These are phyloP conservation scores for Trichothecium sympodiale DNA, from an alignment of 2,329 filamentous ascomycete genomes.

Conservation along the genomic window DNA sequence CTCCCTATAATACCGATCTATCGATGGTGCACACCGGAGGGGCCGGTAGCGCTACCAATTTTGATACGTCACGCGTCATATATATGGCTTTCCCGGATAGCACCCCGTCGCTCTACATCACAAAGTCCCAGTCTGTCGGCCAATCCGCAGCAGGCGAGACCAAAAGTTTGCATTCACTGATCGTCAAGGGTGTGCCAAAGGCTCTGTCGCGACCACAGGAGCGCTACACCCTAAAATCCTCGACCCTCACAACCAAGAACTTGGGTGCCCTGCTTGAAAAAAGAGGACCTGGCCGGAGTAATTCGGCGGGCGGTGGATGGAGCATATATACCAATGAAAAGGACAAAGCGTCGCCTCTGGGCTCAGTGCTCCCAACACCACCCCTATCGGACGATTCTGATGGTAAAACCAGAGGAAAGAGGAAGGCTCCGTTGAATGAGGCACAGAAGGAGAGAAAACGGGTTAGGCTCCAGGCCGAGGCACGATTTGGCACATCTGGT, in stretches of 20 bases:
- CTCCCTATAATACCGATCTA: constrained; percentile 60
- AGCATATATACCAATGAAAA: constrained; percentile 62
- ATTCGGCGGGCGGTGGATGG: constrained; percentile 68
- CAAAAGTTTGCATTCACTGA: constrained; percentile 55
- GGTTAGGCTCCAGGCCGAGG: constrained; percentile 48
- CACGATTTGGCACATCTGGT: constrained; percentile 58
- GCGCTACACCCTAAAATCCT: constrained; percentile 58
- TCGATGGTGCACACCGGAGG: constrained; percentile 13
- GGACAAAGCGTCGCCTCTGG: constrained; percentile 41
- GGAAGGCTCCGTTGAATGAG: constrained; percentile 11
- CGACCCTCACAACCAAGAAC: constrained; percentile 60
- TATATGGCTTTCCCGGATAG: constrained; percentile 77
- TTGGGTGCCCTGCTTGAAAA: constrained; percentile 58
- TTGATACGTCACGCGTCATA: constrained; percentile 59
- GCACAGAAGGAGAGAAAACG: constrained; percentile 35
- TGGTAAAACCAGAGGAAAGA: not conserved
- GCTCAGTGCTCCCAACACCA: constrained; percentile 35
- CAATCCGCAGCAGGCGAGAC: constrained; percentile 36
- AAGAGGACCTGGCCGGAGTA: constrained; percentile 58
- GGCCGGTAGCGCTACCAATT: constrained; percentile 25
- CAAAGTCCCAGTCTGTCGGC: constrained; percentile 35
- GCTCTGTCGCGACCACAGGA: constrained; percentile 66
- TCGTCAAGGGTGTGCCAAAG: constrained; percentile 71
- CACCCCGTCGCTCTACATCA: constrained; percentile 63
- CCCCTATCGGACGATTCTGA: constrained; percentile 26